Evolutionary conservation across 2,329 filamentous ascomycete genomes (phyloP).

Genomic region (Teratosphaeria epicoccoides): DNA sequence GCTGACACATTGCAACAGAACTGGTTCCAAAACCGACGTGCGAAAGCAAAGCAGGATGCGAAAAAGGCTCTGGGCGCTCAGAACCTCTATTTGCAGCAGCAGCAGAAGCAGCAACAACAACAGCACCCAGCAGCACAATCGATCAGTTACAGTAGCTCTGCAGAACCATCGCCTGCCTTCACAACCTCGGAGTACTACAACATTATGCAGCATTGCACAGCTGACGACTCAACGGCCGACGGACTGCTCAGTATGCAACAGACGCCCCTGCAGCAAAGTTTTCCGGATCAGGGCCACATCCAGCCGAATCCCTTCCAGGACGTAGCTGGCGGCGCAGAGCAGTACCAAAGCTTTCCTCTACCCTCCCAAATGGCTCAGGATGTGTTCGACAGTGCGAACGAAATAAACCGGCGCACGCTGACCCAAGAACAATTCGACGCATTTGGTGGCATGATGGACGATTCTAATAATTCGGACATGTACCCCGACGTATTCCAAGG

Average conservation of each 20-base stretch:
- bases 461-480: conserved; percentile 9
- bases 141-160: conserved; percentile 18
- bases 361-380: conserved; percentile 10
- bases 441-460: conserved; percentile 15
- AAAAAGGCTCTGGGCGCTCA: conserved; percentile 33
- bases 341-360: conserved; percentile 5
- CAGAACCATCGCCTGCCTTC: conserved; percentile 23
- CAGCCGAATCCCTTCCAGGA: conserved; percentile 3
- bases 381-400: conserved; percentile 24
- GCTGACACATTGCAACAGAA: conserved; percentile 33
- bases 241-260: conserved; percentile 3
- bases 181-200: conserved; percentile 20
- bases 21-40: conserved; percentile 44
- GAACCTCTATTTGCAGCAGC: conserved; percentile 14
- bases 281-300: conserved; percentile 4
- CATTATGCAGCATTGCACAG: conserved; percentile 21
- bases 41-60: conserved; percentile 43
- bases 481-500: conserved; percentile 10
- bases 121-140: conserved; percentile 6
- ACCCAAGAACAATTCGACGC: conserved; percentile 29
- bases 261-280: conserved; percentile 3
- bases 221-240: conserved; percentile 3
- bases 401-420: conserved; percentile 26
- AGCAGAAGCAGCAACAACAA: neutral
- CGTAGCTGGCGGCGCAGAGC: conserved; percentile 1